Evolutionary conservation across 2,329 filamentous ascomycete species (phyloP), one percentile per base, ranked within the genome.

Genomic region (Chaetomium sp.): DNA sequence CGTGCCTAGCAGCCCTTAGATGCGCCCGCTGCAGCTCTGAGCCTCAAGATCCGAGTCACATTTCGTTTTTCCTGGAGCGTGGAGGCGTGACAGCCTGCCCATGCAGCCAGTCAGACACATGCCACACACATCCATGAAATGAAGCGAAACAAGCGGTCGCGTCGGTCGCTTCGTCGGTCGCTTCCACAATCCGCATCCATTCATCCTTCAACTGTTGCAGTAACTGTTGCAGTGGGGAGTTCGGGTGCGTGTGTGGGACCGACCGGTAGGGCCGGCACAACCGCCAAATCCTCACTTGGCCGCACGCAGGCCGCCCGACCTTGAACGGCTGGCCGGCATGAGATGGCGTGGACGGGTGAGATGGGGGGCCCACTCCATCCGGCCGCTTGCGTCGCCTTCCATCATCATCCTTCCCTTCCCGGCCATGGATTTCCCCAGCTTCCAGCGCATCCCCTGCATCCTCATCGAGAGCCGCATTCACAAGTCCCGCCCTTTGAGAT

Each of bases 271-370:
- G 40, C 48, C 48, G 56, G 49, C 52, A 52, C 33, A 38, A 44
- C 36, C 19, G 19, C 19, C 19, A 27, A 27, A 27, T 27, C 37
- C 42, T 27, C 34, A 14, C 38, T 11, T 54, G 47, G 38, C 43
- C 43, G 34, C 52, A 53, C 32, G 52, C 37, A 36, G 52, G 37
- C 44, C 34, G 19, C 19, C 19, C 19, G 19, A 27, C 19, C 19
- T 27, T 42, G 44, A 52, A 58, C 56, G 56, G 56, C 49, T 55
- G 52, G 43, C 56, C 56, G 52, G 52, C 56, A 58, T 52, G 55
- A 37, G 34, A 46, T 38, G 10, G 3, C 27, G 19, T 27, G 19
- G 19, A 27, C 19, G 19, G 19, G 19, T 35, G 42, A 43, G 41
- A 43, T 43, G 8, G 32, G 34, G 14, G 48, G 3, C 34, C 41